Evolutionary conservation across 192 early-diverging fungal species (phyloP), one percentile per base, ranked within the genome.

Genomic region (Backusella tuberculispora): DNA sequence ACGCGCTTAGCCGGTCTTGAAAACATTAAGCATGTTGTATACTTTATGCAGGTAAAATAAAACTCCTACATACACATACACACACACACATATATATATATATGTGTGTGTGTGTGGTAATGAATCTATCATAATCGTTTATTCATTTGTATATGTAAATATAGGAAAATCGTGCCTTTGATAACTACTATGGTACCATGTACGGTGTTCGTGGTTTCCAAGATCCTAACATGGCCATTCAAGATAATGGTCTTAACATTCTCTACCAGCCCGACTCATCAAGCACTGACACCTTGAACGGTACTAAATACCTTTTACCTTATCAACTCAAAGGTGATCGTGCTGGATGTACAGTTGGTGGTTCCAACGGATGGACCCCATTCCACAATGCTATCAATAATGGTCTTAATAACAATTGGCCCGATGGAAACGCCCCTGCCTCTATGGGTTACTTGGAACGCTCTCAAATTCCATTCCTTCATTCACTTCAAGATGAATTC

Each of bases 381-480:
- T 71, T 71, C 60, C 75, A 76, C 56, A 45, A 43, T 40, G 75
- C 75, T 29, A 63, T 76, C 13, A 76, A 76, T 8, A 69, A 69
- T 56, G 76, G 76, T 43, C 24, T 43, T n/a, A 77, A 77, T 13
- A 50, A 77, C 71, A 77, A 77, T 24, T 77, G 76, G 76, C 76
- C 76, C 5, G 8, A 64, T 41, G 76, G 76, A 8, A 77, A 77
- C 14, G 24, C 60, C 6, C 69, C 69, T 37, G 38, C 47, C 29
- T 72, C 76, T 48, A 73, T 77, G 76, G 71, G 75, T 19, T 77
- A 77, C n/a, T 43, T 72, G 9, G 48, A 19, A 15, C 48, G 76
- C 14, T 44, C 26, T 12, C 42, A 77, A 15, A 66, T 77, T 12
- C 76, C 76, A 12, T 73, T 67, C 46, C 76, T 73, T 12, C 72